Percentiles rank a stretch among this genome's conserved stretches.
Conservation (phyloP, 148 eudicot species). For the Cornus controversa region DNA sequence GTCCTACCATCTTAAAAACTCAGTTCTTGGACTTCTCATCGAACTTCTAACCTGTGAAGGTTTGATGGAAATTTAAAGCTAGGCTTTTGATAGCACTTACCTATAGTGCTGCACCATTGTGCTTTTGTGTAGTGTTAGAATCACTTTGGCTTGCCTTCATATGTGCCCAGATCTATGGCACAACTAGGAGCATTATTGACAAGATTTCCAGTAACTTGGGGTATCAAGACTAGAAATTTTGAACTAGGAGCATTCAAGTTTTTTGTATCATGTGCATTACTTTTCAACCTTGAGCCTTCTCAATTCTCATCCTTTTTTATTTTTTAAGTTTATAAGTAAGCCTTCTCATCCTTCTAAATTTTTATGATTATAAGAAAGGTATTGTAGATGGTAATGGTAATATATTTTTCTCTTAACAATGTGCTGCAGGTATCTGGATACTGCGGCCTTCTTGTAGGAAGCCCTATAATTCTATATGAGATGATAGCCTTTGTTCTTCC, state of each 20-base stretch:
- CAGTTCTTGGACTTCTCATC: too few species aligned
- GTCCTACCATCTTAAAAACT: too few species aligned
- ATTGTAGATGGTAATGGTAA: neutral
- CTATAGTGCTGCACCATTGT: neutral
- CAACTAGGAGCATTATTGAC: neutral
- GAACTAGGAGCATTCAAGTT: neutral
- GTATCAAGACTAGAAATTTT: neutral
- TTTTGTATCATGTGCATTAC: neutral
- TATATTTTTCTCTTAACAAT: constrained; percentile 1
- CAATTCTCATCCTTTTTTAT: neutral
- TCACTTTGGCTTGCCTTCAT: neutral
- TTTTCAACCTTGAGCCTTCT: neutral
- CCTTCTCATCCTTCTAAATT: neutral
- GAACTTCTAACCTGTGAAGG: too few species aligned
- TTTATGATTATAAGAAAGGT: neutral
- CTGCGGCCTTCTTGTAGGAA: constrained; percentile 91
- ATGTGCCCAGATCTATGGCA: neutral
- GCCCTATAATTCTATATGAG: constrained; percentile 92
- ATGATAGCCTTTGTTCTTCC: constrained; percentile 92
- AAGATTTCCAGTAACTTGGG: neutral
- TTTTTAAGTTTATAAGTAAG: neutral
- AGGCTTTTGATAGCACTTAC: neutral
- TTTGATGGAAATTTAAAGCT: neutral
- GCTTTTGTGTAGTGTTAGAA: neutral
- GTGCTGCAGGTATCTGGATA: constrained; percentile 92